phyloP scores from a whole-genome alignment of 331 rosid species.

The Quercus phellos region DNA sequence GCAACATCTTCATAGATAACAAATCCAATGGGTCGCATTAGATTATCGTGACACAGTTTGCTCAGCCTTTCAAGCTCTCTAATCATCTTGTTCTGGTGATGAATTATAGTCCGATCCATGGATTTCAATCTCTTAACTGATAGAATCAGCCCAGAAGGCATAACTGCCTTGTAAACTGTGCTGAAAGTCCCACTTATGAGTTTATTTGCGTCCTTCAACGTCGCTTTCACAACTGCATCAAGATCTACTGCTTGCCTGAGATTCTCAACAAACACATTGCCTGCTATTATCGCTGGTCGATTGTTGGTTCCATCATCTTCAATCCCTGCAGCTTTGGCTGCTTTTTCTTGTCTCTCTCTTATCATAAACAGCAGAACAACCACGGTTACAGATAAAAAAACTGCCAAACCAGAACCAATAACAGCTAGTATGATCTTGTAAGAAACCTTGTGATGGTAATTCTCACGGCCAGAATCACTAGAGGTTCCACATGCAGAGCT shows the following conservation, averaged over 20 bases:
- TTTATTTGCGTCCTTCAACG: conserved; percentile 83
- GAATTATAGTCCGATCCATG: conserved; percentile 89
- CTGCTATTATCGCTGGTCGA: conserved; percentile 69
- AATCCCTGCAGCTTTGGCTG: conserved; percentile 59
- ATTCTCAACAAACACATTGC: conserved; percentile 76
- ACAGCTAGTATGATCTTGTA: conserved; percentile 82
- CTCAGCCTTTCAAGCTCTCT: conserved; percentile 97
- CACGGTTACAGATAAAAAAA: conserved; percentile 72
- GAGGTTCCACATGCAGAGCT: conserved; percentile 55
- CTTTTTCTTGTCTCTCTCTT: conserved; percentile 84
- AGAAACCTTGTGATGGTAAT: conserved; percentile 78
- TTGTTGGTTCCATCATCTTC: conserved; percentile 51
- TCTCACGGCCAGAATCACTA: conserved; percentile 33
- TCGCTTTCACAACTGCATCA: conserved; percentile 84
- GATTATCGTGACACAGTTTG: conserved; percentile 78
- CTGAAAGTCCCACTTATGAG: conserved; percentile 89
- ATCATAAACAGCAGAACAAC: conserved; percentile 86
- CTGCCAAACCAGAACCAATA: conserved; percentile 86
- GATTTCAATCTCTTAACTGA: conserved; percentile 89
- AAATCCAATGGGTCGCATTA: conserved; percentile 82
- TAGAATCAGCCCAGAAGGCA: conserved; percentile 91
- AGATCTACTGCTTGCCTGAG: conserved; percentile 89
- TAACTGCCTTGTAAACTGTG: conserved; percentile 81
- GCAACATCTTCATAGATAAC: conserved; percentile 95
- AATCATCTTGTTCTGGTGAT: conserved; percentile 95